These are phyloP conservation scores for Amphirosellinia nigrospora DNA, from an alignment of 495 filamentous ascomycete species.

Conservation along the genomic window DNA sequence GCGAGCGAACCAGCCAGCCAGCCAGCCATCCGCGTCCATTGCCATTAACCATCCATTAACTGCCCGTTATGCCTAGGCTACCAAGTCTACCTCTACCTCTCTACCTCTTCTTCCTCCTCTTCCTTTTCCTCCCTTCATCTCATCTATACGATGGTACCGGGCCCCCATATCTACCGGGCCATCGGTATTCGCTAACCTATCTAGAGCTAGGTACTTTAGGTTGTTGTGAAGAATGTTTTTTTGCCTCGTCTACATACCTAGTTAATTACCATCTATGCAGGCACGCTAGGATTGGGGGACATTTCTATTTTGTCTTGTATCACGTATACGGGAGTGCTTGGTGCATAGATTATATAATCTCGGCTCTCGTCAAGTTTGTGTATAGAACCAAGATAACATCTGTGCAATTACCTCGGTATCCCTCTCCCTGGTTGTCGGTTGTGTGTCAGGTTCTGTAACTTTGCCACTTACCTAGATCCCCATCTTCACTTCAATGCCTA, in stretches of 20 bases:
- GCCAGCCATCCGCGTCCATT: background rate
- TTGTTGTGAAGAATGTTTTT: too few species aligned
- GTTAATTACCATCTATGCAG: background rate
- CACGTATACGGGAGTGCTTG: background rate
- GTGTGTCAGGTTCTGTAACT: background rate
- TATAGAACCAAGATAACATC: conserved; percentile 1
- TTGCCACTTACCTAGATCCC: background rate
- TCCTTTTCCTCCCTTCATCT: too few species aligned
- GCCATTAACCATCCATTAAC: too few species aligned
- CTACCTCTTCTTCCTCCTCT: too few species aligned
- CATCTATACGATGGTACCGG: too few species aligned
- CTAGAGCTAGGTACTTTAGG: too few species aligned
- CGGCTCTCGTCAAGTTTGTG: background rate
- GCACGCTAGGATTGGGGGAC: background rate
- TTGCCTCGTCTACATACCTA: too few species aligned
- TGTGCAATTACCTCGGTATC: background rate
- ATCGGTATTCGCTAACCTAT: background rate
- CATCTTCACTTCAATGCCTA: background rate
- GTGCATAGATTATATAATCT: background rate
- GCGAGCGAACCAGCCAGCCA: background rate
- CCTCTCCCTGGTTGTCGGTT: background rate
- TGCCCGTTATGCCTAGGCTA: too few species aligned
- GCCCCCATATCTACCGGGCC: too few species aligned
- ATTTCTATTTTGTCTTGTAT: background rate
- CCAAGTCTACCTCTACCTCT: conserved; percentile 10